phyloP scores from a whole-genome alignment of 2,329 filamentous ascomycete genomes.

The Neofusicoccum parvum region DNA sequence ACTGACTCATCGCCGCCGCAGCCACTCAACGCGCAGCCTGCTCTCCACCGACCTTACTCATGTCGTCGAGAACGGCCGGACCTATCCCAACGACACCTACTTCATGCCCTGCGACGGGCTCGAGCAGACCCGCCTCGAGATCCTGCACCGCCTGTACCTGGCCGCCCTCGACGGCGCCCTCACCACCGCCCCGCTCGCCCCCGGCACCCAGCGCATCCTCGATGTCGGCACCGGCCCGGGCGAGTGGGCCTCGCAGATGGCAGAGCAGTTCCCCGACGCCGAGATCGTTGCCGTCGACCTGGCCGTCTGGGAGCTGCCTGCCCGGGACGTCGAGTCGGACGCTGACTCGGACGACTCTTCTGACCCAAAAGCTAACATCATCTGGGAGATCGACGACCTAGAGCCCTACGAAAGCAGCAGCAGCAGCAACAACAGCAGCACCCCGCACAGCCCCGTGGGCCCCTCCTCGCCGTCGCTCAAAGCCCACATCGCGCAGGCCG shows the following conservation, averaged over 20 bases:
- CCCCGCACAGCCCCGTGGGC: background rate
- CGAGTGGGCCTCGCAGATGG: conserved; percentile 53
- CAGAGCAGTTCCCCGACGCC: conserved; percentile 43
- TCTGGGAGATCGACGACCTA: conserved; percentile 42
- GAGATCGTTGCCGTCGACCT: conserved; percentile 55
- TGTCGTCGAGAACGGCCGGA: conserved; percentile 62
- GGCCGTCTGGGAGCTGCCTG: conserved; percentile 52
- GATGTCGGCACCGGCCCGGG: conserved; percentile 53
- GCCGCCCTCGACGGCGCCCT: conserved; percentile 38
- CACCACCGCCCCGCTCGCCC: conserved; percentile 36
- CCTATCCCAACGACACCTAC: conserved; percentile 63
- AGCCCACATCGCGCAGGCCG: background rate
- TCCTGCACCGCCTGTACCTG: conserved; percentile 66
- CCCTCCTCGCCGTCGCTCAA: background rate
- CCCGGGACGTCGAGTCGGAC: conserved; percentile 23
- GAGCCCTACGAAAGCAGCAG: conserved; percentile 32
- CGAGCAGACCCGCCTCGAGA: conserved; percentile 64
- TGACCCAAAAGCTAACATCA: conserved; percentile 24
- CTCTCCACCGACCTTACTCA: conserved; percentile 56
- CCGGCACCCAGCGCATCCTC: conserved; percentile 34
- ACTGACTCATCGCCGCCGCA: conserved; percentile 10
- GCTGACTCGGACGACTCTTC: conserved; percentile 34
- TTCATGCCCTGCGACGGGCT: conserved; percentile 68
- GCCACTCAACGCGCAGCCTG: conserved; percentile 39
- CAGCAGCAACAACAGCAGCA: background rate